A percentile compares a stretch with the other conserved stretches of the same genome.
phyloP scores from a whole-genome alignment of 2,329 filamentous ascomycete genomes.

The Colletotrichum horii region DNA sequence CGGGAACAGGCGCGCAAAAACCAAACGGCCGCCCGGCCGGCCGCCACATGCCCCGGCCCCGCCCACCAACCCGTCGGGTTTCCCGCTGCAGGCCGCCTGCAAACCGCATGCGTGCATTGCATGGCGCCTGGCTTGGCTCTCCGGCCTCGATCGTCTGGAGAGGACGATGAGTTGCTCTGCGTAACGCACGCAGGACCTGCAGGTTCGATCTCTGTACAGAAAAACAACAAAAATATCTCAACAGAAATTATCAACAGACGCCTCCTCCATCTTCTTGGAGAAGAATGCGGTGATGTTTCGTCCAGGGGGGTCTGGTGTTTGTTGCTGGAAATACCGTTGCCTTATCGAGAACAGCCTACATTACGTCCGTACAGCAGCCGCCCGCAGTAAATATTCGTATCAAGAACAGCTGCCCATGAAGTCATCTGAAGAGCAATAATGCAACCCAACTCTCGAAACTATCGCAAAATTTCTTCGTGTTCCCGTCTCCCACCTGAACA shows the following conservation, averaged over 20 bases:
- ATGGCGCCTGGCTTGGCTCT: not conserved
- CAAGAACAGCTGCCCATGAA: not conserved
- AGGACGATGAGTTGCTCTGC: not conserved
- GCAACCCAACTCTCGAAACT: not conserved
- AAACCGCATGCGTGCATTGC: not conserved
- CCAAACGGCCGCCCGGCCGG: not conserved
- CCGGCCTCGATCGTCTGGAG: not conserved
- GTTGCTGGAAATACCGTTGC: not conserved
- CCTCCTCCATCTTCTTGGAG: not conserved
- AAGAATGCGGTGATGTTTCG: not conserved
- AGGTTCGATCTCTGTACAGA: not conserved
- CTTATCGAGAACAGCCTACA: not conserved
- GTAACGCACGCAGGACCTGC: not conserved
- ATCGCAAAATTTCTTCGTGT: not conserved
- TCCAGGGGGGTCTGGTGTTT: not conserved
- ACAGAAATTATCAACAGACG: not conserved
- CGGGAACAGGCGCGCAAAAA: not conserved
- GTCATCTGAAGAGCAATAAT: not conserved
- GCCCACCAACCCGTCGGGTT: not conserved
- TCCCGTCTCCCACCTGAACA: not conserved
- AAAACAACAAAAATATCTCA: not conserved
- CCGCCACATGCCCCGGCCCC: not conserved
- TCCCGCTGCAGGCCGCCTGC: not conserved
- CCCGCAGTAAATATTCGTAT: not conserved
- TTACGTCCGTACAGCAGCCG: constrained; percentile 1